These are phyloP conservation scores for Mortierella sp. DNA, from an alignment of 371 early-diverging fungal genomes.

Conservation along the genomic window DNA sequence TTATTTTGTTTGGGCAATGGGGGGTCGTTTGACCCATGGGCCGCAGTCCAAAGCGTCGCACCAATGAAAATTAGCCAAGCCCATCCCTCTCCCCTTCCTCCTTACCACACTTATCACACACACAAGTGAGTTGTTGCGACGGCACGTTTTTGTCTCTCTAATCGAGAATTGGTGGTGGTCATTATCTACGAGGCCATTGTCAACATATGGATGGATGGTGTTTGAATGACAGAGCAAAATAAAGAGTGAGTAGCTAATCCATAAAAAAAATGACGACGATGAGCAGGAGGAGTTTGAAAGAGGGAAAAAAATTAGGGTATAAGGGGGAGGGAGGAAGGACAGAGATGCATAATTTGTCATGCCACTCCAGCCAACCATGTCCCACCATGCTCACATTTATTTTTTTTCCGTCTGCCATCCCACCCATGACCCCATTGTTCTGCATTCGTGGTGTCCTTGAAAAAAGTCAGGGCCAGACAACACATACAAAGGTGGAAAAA, in stretches of 20 bases:
- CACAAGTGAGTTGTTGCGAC: too few relatives aligned
- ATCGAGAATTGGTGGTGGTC: too few relatives aligned
- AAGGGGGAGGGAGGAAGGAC: neutral
- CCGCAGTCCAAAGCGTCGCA: too few relatives aligned
- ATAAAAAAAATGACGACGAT: neutral
- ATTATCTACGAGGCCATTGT: too few relatives aligned
- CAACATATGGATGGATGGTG: neutral
- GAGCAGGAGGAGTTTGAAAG: neutral
- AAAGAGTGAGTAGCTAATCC: neutral
- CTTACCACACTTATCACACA: too few relatives aligned
- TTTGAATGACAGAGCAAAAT: neutral
- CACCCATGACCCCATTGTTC: constrained; percentile 5
- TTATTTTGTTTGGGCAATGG: too few relatives aligned
- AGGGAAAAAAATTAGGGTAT: neutral
- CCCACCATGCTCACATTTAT: neutral
- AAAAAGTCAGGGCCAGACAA: neutral
- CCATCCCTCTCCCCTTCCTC: too few relatives aligned
- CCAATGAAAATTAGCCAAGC: too few relatives aligned
- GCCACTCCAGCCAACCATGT: neutral
- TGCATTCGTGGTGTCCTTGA: too few relatives aligned
- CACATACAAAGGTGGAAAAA: neutral
- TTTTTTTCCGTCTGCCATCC: neutral
- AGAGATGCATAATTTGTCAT: neutral
- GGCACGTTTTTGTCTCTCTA: too few relatives aligned
- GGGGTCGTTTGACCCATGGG: too few relatives aligned